Evolutionary conservation across 208 protist species (phyloP).

Genomic region (Entamoeba moshkovskii): DNA sequence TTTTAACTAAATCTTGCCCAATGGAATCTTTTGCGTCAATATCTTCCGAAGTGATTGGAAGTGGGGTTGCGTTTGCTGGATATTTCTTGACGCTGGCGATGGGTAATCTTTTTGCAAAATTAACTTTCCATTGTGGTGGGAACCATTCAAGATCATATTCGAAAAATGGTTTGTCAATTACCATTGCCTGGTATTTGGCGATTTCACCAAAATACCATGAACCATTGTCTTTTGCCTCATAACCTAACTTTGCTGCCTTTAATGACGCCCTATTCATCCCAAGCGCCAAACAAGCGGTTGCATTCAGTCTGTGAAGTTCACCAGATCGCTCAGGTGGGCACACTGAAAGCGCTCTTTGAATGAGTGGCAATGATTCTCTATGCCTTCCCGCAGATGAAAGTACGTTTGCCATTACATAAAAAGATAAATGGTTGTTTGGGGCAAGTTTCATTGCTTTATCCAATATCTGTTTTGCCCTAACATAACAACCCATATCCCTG

Average conservation of each 20-base stretch:
- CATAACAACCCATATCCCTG: background rate
- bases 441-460: background rate
- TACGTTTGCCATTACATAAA: background rate
- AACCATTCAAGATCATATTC: background rate
- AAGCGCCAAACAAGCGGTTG: background rate
- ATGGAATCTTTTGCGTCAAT: background rate
- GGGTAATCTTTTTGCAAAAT: background rate
- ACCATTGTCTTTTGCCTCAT: background rate
- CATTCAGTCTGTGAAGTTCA: background rate
- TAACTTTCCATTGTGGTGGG: background rate
- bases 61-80: background rate
- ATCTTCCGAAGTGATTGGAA: background rate
- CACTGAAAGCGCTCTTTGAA: background rate
- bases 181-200: background rate
- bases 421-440: background rate
- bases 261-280: background rate
- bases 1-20: background rate
- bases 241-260: background rate
- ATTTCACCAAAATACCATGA: background rate
- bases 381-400: background rate
- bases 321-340: background rate
- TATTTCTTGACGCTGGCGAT: background rate
- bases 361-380: background rate
- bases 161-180: background rate
- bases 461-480: background rate